Evolutionary conservation across 306 rosid species (phyloP).

Genomic region (Carpinus viminea): DNA sequence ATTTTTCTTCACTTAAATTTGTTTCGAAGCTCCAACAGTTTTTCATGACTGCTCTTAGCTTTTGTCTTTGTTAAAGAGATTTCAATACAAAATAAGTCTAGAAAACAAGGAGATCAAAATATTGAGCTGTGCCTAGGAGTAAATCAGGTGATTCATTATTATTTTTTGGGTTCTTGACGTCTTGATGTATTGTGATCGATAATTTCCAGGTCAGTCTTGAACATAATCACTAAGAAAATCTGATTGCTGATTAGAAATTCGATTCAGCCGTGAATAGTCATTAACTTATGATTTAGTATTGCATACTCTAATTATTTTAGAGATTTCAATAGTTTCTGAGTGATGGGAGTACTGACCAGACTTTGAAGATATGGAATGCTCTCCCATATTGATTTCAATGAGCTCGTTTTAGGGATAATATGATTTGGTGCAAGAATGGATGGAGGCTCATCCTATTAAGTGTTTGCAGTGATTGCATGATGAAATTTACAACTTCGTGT

Average conservation of each 20-base stretch:
- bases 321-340: slow-evolving; percentile 15
- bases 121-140: slow-evolving; percentile 22
- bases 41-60: slow-evolving; percentile 13
- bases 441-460: slow-evolving; percentile 14
- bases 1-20: slow-evolving; percentile 27
- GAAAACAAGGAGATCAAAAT: slow-evolving; percentile 38
- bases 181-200: not conserved
- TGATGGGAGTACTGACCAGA: slow-evolving; percentile 14
- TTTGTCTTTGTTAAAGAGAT: slow-evolving; percentile 17
- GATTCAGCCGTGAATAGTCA: slow-evolving; percentile 19
- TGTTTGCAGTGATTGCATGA: slow-evolving; percentile 20
- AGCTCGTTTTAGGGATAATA: slow-evolving; percentile 29
- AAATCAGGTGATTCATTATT: slow-evolving; percentile 27
- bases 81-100: slow-evolving; percentile 13
- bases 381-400: slow-evolving; percentile 9
- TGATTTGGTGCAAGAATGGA: slow-evolving; percentile 21
- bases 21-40: slow-evolving; percentile 24
- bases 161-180: not conserved
- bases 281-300: not conserved
- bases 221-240: slow-evolving; percentile 4
- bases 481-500: slow-evolving; percentile 22
- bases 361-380: slow-evolving; percentile 16
- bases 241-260: slow-evolving; percentile 10
- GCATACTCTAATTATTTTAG: slow-evolving; percentile 2
- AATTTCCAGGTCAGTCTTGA: slow-evolving; percentile 4